phyloP scores from a whole-genome alignment of 768 basidiomycete genomes.

The Pseudohyphozyma bogoriensis region DNA sequence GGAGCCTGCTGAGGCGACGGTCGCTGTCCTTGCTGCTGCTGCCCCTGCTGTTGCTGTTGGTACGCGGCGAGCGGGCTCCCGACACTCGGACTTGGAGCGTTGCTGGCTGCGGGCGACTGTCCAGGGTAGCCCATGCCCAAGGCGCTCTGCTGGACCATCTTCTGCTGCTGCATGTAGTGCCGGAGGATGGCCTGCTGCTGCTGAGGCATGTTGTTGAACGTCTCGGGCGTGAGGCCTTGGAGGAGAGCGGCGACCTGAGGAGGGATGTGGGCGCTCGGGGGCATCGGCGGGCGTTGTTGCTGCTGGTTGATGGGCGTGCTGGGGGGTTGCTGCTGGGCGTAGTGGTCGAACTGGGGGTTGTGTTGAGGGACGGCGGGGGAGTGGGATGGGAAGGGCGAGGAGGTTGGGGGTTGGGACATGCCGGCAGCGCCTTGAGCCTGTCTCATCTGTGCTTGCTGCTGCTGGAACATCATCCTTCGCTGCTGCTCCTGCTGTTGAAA shows the following conservation, averaged over 20 bases:
- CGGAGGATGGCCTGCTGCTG: conserved; percentile 13
- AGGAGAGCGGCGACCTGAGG: conserved; percentile 1
- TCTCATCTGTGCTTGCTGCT: too few relatives aligned
- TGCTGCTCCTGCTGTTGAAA: neutral
- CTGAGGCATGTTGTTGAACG: conserved; percentile 4
- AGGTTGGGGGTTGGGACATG: too few relatives aligned
- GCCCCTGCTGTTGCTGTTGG: neutral
- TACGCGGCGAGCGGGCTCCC: too few relatives aligned
- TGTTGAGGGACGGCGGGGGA: too few relatives aligned
- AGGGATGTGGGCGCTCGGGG: neutral
- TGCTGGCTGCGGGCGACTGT: neutral
- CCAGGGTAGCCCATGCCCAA: conserved; percentile 18
- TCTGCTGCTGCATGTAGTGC: conserved; percentile 6
- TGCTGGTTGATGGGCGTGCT: neutral
- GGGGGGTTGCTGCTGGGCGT: neutral
- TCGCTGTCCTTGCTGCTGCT: neutral
- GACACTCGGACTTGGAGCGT: neutral
- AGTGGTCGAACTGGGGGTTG: neutral
- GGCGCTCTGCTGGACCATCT: conserved; percentile 5
- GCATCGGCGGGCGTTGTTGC: neutral
- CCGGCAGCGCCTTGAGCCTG: too few relatives aligned
- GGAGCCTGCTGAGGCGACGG: neutral
- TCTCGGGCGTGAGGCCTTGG: conserved; percentile 13
- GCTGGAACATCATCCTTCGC: neutral
- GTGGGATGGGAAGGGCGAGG: too few relatives aligned